Evolutionary conservation across 78 protist species (phyloP), one percentile per base, ranked within the genome.

Genomic region (Pigoraptor vietnamica): DNA sequence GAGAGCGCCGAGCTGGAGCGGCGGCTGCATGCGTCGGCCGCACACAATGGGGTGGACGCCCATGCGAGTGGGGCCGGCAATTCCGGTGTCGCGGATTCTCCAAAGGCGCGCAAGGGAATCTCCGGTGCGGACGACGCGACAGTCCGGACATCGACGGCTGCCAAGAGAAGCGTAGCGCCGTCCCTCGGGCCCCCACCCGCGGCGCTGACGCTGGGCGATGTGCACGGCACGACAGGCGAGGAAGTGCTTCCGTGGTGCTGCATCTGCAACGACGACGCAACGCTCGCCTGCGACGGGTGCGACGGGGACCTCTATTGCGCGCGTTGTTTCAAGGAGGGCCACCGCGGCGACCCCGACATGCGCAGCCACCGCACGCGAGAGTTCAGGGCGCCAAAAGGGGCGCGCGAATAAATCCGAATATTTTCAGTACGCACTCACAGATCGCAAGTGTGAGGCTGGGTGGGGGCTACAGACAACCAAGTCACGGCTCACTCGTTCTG

Each of bases 241-340:
- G 87, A 35, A 0, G 87, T n/a, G 37, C 23, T 82, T 21, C 34
- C 2, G 87, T 82, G 87, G 87, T 82, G 87, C 87, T 82, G 87
- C 37, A 35, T 82, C 39, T 82, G 87, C 87, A 82, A 82, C 87
- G 87, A 82, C 10, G 87, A 82, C 37, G 87, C 87, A 37, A 34
- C 35, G 0, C 37, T 82, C 21, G 34, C 21, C 32, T 82, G 87
- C 37, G 34, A 2, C 37, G 37, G 25, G 37, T 82, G 87, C 23
- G 87, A 82, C 87, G 87, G 37, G 23, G 87, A 82, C 87, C 23
- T 33, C 37, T 82, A 34, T 37, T 82, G 87, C 87, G 25, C 23
- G 37, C 39, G 87, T 2, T 82, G 87, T 37, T 82, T 32, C 39
- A 0, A 0, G 37, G 87, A 82, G n/a, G 87, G 87, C 37, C 87